Evolutionary conservation across 129 eudicot genomes (phyloP).

Genomic region (Lactuca sativa): DNA sequence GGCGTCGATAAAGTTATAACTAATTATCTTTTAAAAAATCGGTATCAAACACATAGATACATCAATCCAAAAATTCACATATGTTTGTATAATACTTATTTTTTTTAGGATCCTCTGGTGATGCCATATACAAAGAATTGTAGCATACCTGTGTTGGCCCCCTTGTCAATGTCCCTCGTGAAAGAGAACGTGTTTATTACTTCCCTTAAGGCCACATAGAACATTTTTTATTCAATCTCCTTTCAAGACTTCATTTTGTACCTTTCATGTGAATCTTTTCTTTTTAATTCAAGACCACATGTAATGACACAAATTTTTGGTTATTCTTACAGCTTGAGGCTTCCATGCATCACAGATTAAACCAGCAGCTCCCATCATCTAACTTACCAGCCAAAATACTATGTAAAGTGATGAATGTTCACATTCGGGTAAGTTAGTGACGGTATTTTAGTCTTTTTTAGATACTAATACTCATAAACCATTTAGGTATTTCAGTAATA

Average conservation of each 20-base stretch:
- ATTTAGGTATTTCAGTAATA: neutral
- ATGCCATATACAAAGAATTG: constrained; percentile 67
- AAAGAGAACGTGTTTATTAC: constrained; percentile 85
- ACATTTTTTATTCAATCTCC: constrained; percentile 36
- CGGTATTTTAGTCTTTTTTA: neutral
- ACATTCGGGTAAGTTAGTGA: constrained; percentile 61
- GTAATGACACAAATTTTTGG: constrained; percentile 7
- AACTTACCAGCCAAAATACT: constrained; percentile 82
- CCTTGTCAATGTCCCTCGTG: constrained; percentile 77
- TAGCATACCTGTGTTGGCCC: constrained; percentile 99
- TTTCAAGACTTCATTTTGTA: constrained; percentile 2
- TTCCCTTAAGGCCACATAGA: constrained; percentile 98
- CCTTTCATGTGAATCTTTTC: neutral
- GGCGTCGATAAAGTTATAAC: constrained; percentile 57
- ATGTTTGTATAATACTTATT: constrained; percentile 4
- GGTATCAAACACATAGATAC: neutral
- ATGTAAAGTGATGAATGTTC: constrained; percentile 82
- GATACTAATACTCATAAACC: no score
- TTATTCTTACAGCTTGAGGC: constrained; percentile 83
- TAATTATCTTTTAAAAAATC: neutral
- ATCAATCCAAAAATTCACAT: neutral
- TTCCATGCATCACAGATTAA: constrained; percentile 84
- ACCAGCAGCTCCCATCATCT: constrained; percentile 85
- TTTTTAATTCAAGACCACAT: constrained; percentile 6
- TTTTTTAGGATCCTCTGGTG: constrained; percentile 40